phyloP scores from a whole-genome alignment of 208 protist genomes.

The Leishmania braziliensis region DNA sequence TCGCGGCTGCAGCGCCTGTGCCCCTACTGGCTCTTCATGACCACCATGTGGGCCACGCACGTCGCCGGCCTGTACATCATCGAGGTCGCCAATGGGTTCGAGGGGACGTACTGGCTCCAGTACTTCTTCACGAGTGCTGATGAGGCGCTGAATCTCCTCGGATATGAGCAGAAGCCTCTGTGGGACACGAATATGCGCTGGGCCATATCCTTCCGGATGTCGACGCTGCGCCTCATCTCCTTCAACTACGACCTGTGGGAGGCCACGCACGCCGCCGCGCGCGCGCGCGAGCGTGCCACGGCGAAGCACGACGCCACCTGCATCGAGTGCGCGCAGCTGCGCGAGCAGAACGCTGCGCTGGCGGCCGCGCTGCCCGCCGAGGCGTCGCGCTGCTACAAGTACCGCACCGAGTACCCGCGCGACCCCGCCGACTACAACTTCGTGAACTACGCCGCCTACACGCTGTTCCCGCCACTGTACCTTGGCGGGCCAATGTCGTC shows the following conservation, averaged over 20 bases:
- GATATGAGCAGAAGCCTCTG: background rate
- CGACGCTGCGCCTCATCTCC: conserved; percentile 84
- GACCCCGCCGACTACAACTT: conserved; percentile 69
- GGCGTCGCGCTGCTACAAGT: conserved; percentile 53
- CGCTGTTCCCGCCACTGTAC: conserved; percentile 91
- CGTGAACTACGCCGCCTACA: conserved; percentile 80
- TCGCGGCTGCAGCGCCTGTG: conserved; percentile 45
- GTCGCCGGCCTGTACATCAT: conserved; percentile 44
- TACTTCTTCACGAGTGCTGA: background rate
- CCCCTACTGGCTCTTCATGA: conserved; percentile 50
- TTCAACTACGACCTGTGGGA: conserved; percentile 70
- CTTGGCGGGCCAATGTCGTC: conserved; percentile 89
- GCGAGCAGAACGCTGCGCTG: conserved; percentile 15
- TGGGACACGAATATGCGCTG: conserved; percentile 48
- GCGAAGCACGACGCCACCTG: conserved; percentile 35
- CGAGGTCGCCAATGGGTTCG: conserved; percentile 31
- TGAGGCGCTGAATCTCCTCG: conserved; percentile 1
- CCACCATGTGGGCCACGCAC: conserved; percentile 53
- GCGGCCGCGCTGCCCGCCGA: conserved; percentile 16
- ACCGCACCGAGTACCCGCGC: conserved; percentile 57
- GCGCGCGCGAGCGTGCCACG: conserved; percentile 28
- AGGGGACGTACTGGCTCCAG: conserved; percentile 31
- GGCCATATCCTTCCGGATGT: conserved; percentile 73
- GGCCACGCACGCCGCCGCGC: conserved; percentile 19
- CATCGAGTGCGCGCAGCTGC: conserved; percentile 44